Base-by-base conservation (phyloP, 2,329 filamentous ascomycete genomes). In the Zymoseptoria brevis region DNA sequence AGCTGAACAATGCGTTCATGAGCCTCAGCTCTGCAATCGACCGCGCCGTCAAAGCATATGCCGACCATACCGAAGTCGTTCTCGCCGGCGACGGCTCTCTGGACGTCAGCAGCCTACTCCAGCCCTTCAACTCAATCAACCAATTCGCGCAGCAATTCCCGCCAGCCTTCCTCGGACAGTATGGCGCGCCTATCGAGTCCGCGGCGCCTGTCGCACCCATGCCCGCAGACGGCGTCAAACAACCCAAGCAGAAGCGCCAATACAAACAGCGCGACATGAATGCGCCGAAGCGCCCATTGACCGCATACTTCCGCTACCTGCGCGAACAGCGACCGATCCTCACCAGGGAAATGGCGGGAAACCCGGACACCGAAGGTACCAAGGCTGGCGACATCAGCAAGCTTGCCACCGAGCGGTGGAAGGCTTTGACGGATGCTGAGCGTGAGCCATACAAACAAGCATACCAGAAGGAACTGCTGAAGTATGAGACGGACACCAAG, bases 231-330 rank as follows among this genome's bases (percentile, higher is more conserved):
- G 56, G 9, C 19, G 51, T 48, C 26, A 53, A 68, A n/a, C 68
- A 63, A 54, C 61, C 64, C 45, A 68, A 67, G 63, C 68, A 67
- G 64, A 73, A 72, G 62, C 69, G 71, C 35, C 65, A 66, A 30
- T 71, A 89, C 71, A 80, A 79, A 71, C 73, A 75, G 53, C 77
- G 74, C 65, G 93, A 97, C 74, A 92, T 92, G 67, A 96, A 96
- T 74, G 92, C 92, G 6, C 93, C 93, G 61, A 97, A 96, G 83
- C 86, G 92, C 55, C 92, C 93, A 8, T 76, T 96, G 71, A 97
- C 93, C 5, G 91, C 93, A 2, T 96, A 95, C 80, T 96, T 97
- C 80, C 80, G 96, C 62, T 97, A 91, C 79, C 90, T 96, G 81
- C 88, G 95, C 74, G 87, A 88, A 64, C 90, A 90, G 64, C 88